These are phyloP conservation scores for Dendryphion nanum DNA, from an alignment of 2,329 filamentous ascomycete genomes.

Conservation along the genomic window DNA sequence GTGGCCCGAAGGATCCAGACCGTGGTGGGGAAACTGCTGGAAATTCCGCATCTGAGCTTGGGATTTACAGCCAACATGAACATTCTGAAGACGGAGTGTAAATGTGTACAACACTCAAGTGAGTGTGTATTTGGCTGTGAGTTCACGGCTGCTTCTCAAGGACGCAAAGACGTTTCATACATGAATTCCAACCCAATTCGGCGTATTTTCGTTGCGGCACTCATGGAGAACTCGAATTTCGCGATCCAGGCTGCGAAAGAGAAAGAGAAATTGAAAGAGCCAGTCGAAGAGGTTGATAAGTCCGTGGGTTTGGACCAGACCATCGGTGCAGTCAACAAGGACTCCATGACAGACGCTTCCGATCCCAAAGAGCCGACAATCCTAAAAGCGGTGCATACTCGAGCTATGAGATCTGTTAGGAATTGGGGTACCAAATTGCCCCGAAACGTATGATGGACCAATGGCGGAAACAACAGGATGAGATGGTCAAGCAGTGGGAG, in stretches of 20 bases:
- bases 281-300: constrained; percentile 2
- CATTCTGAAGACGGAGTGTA: no score
- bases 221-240: constrained; percentile 2
- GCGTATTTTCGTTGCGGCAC: constrained; percentile 2
- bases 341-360: constrained; percentile 2
- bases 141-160: constrained; percentile 2
- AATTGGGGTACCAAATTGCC: constrained; percentile 1
- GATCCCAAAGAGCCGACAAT: constrained; percentile 2
- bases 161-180: constrained; percentile 2
- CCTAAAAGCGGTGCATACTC: constrained; percentile 2
- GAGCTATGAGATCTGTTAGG: constrained; percentile 2
- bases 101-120: constrained; percentile 1
- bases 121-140: constrained; percentile 1
- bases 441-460: not conserved
- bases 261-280: constrained; percentile 2
- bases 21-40: no score
- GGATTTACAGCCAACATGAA: no score
- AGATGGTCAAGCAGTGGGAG: not conserved
- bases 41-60: no score
- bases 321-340: constrained; percentile 2
- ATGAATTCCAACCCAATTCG: constrained; percentile 2
- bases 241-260: constrained; percentile 2
- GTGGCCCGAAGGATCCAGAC: no score
- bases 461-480: constrained; percentile 1
- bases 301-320: constrained; percentile 2